Percentiles rank a stretch among this genome's conserved stretches.
phyloP scores from a whole-genome alignment of 768 basidiomycete genomes.

The Auricularia auricula-judae region DNA sequence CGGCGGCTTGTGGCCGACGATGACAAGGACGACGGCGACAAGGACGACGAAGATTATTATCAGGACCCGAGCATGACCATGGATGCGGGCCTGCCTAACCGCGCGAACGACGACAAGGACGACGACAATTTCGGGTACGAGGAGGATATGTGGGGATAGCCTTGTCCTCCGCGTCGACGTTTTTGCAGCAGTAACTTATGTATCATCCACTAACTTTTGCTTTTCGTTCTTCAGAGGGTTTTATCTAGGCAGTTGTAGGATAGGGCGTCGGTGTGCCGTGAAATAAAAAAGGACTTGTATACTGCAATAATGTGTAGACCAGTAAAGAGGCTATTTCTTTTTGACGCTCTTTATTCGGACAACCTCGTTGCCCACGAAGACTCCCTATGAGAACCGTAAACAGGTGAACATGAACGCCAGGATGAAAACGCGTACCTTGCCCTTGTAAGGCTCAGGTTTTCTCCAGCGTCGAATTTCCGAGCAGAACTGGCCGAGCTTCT shows the following conservation, averaged over 20 bases:
- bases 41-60: neutral
- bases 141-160: neutral
- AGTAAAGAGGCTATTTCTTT: conserved; percentile 63
- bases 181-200: too few species aligned
- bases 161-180: too few species aligned
- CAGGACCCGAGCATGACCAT: neutral
- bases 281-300: neutral
- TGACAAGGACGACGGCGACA: neutral
- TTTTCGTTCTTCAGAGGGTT: too few species aligned
- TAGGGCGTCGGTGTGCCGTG: too few species aligned
- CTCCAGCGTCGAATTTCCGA: conserved; percentile 75
- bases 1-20: neutral
- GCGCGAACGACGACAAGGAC: neutral
- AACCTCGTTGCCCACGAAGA: conserved; percentile 88
- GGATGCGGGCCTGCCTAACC: neutral
- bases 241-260: too few species aligned
- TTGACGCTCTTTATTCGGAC: conserved; percentile 86
- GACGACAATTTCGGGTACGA: neutral
- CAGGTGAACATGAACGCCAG: neutral
- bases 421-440: conserved; percentile 59
- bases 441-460: conserved; percentile 94
- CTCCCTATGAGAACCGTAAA: conserved; percentile 44
- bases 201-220: too few species aligned
- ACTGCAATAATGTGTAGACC: neutral
- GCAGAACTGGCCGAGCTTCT: conserved; percentile 76